A percentile compares a stretch with the other conserved stretches of the same genome.
These are phyloP conservation scores for Penicillium corylophilum DNA, from an alignment of 2,329 filamentous ascomycete genomes.

Conservation along the genomic window DNA sequence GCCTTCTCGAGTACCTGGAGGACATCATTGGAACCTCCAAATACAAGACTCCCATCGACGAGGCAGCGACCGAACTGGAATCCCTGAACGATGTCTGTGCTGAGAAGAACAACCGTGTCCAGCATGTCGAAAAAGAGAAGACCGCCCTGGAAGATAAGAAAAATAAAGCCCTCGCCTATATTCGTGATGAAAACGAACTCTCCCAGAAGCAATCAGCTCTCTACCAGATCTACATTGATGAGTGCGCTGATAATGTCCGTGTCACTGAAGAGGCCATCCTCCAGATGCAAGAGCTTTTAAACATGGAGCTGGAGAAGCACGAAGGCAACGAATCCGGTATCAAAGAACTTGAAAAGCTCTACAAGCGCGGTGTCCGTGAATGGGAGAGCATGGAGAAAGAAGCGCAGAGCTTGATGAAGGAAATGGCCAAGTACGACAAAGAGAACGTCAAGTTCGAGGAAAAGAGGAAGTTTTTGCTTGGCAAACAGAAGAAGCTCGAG, in stretches of 20 bases:
- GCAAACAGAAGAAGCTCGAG: constrained; percentile 92
- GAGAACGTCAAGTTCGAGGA: constrained; percentile 97
- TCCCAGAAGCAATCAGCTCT: constrained; percentile 84
- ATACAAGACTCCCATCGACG: constrained; percentile 96
- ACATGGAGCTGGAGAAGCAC: constrained; percentile 87
- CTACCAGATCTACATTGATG: constrained; percentile 86
- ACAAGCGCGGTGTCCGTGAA: constrained; percentile 78
- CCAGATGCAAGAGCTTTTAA: constrained; percentile 85
- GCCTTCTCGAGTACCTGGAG: constrained; percentile 91
- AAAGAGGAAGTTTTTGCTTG: constrained; percentile 88
- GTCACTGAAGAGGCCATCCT: constrained; percentile 86
- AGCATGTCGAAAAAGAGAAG: constrained; percentile 98
- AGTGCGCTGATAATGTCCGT: constrained; percentile 82
- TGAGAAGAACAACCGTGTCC: constrained; percentile 92
- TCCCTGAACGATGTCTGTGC: constrained; percentile 89
- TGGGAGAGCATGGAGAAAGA: constrained; percentile 80
- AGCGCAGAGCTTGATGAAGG: constrained; percentile 74
- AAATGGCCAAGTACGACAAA: constrained; percentile 91
- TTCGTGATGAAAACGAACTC: constrained; percentile 91
- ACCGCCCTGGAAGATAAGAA: constrained; percentile 93
- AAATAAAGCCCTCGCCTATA: constrained; percentile 83
- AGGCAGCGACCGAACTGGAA: constrained; percentile 86
- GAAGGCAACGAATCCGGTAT: constrained; percentile 86
- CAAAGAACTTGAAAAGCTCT: constrained; percentile 81
- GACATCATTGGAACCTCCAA: constrained; percentile 99